Evolutionary conservation across 371 early-diverging fungal species (phyloP).

Genomic region (Umbelopsis sp.): DNA sequence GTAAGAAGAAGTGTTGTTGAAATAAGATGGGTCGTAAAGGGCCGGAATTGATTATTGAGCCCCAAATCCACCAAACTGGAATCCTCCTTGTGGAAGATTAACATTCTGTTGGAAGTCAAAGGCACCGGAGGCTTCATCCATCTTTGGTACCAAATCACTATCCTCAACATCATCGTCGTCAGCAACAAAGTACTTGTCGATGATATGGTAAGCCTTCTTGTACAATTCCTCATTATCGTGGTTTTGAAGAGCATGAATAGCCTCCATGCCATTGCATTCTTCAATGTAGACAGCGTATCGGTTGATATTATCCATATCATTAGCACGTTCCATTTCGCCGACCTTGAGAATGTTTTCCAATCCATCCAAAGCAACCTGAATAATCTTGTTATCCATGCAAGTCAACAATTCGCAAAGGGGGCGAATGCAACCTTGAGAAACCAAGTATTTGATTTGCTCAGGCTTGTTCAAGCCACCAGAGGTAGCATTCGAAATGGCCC

Average conservation of each 20-base stretch:
- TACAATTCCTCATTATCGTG: slow-evolving; percentile 95
- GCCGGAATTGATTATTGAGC: slow-evolving; percentile 42
- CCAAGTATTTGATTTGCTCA: slow-evolving; percentile 90
- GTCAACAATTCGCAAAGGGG: slow-evolving; percentile 94
- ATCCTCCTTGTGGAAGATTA: slow-evolving; percentile 73
- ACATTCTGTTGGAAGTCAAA: slow-evolving; percentile 70
- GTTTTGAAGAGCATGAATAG: slow-evolving; percentile 87
- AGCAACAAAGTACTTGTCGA: slow-evolving; percentile 93
- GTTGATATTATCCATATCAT: slow-evolving; percentile 68
- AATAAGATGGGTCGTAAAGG: slow-evolving; percentile 13
- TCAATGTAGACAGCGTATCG: slow-evolving; percentile 90
- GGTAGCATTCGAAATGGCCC: slow-evolving; percentile 99
- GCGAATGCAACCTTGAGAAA: slow-evolving; percentile 89
- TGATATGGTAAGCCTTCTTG: slow-evolving; percentile 91
- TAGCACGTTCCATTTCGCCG: slow-evolving; percentile 74
- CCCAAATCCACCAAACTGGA: slow-evolving; percentile 58
- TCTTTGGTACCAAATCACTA: slow-evolving; percentile 65
- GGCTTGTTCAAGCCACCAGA: slow-evolving; percentile 90
- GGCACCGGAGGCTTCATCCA: slow-evolving; percentile 68
- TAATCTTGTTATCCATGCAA: slow-evolving; percentile 91
- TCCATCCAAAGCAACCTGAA: slow-evolving; percentile 96
- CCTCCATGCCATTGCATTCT: slow-evolving; percentile 93
- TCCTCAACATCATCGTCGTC: slow-evolving; percentile 78
- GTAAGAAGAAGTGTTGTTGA: neutral
- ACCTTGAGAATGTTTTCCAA: slow-evolving; percentile 97